These are phyloP conservation scores for Penicillium sp. DNA, from an alignment of 2,329 filamentous ascomycete species.

Conservation along the genomic window DNA sequence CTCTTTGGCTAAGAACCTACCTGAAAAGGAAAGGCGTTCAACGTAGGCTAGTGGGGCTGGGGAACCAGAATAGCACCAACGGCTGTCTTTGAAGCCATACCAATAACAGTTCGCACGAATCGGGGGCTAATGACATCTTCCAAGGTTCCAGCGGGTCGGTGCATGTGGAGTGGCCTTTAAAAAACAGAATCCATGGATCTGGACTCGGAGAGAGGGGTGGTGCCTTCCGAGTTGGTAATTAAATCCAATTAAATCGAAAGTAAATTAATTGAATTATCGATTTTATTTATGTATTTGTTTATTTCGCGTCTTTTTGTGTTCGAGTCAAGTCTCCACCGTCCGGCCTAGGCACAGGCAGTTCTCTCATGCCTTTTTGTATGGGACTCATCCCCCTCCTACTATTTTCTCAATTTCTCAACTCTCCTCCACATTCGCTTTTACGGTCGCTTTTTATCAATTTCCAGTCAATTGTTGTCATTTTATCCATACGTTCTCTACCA, in stretches of 20 bases:
- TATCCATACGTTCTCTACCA: neutral
- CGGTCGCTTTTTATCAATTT: conserved; percentile 1
- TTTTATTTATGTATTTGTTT: neutral
- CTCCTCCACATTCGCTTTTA: neutral
- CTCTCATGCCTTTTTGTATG: conserved; percentile 6
- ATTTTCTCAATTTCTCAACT: neutral
- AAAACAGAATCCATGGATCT: conserved; percentile 12
- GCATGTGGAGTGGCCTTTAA: conserved; percentile 20
- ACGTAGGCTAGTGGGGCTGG: conserved; percentile 13
- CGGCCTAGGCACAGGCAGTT: neutral
- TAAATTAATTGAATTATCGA: neutral
- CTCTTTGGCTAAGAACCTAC: conserved; percentile 9
- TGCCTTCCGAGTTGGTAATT: neutral
- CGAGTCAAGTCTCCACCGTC: neutral
- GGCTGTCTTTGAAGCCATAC: conserved; percentile 14
- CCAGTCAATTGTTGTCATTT: neutral
- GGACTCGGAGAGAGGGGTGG: neutral
- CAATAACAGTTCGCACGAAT: neutral
- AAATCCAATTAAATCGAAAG: too few relatives aligned
- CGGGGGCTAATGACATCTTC: conserved; percentile 5
- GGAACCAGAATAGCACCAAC: conserved; percentile 19
- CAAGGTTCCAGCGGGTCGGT: conserved; percentile 18
- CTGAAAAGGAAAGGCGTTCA: neutral
- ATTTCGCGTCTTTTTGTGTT: neutral
- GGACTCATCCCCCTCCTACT: neutral